These are phyloP conservation scores for Taphrina betulina DNA, from an alignment of 1,139 yeast species.

Conservation along the genomic window DNA sequence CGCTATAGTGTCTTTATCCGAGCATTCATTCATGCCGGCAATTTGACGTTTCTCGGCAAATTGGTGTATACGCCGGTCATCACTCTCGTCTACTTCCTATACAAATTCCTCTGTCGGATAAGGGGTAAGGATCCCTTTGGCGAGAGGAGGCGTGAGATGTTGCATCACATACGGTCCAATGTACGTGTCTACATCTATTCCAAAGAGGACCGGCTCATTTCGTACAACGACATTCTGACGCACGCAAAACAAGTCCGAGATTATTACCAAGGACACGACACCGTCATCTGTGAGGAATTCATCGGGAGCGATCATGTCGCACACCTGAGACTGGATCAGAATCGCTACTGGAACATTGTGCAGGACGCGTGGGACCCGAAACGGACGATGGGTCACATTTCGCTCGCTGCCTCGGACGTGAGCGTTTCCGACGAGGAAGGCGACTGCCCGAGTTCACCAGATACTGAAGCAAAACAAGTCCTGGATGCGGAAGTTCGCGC, in stretches of 20 bases:
- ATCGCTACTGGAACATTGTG: slow-evolving; percentile 20
- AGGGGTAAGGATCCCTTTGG: slow-evolving; percentile 30
- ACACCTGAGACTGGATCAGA: slow-evolving; percentile 22
- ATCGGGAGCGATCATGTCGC: slow-evolving; percentile 27
- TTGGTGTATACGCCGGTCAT: slow-evolving; percentile 6
- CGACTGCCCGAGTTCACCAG: no score
- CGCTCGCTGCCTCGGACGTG: no score
- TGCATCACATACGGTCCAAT: slow-evolving; percentile 21
- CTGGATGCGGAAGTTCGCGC: no score
- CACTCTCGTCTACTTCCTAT: slow-evolving; percentile 24
- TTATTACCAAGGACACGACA: slow-evolving; percentile 18
- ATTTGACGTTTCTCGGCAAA: slow-evolving; percentile 16
- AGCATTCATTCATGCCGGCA: slow-evolving; percentile 25
- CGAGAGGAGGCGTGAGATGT: slow-evolving; percentile 28
- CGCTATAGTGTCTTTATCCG: slow-evolving; percentile 22
- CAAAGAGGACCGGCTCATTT: slow-evolving; percentile 25
- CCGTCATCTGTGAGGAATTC: slow-evolving; percentile 22
- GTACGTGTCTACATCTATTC: slow-evolving; percentile 21
- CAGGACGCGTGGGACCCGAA: slow-evolving; percentile 29
- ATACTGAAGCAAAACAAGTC: no score
- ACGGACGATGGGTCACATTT: no score
- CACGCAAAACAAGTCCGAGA: slow-evolving; percentile 22
- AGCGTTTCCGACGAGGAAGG: no score
- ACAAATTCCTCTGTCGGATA: slow-evolving; percentile 21
- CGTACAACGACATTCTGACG: slow-evolving; percentile 15